Percentiles rank a stretch among this genome's conserved stretches.
phyloP scores from a whole-genome alignment of 257 asterid species.

The Solanum appendiculatum region DNA sequence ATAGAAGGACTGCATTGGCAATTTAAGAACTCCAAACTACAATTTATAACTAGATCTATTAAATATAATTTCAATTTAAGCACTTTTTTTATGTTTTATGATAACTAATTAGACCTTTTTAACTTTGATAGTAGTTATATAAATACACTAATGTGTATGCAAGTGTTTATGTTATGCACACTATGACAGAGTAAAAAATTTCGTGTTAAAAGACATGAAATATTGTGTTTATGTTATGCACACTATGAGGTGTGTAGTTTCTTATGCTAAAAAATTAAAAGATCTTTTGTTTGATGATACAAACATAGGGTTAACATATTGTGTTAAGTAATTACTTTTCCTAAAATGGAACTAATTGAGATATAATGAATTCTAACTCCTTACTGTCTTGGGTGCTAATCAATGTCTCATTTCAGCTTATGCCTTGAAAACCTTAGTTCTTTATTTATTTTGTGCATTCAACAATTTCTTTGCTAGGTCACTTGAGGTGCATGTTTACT shows the following conservation, averaged over 20 bases:
- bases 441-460: too few relatives aligned
- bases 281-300: neutral
- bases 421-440: too few relatives aligned
- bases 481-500: slow-evolving; percentile 53
- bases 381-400: too few relatives aligned
- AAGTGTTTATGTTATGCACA: too few relatives aligned
- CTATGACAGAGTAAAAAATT: too few relatives aligned
- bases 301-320: neutral
- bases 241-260: slow-evolving; percentile 21
- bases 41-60: neutral
- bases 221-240: too few relatives aligned
- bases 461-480: slow-evolving; percentile 33
- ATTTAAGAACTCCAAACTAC: neutral
- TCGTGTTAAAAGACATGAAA: too few relatives aligned
- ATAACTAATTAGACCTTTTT: neutral
- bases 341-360: neutral
- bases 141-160: too few relatives aligned
- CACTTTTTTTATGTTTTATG: neutral
- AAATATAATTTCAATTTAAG: too few relatives aligned
- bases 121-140: too few relatives aligned
- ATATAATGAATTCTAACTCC: neutral
- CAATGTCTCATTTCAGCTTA: too few relatives aligned
- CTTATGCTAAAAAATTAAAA: neutral
- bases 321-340: neutral
- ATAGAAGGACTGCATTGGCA: neutral